phyloP scores from a whole-genome alignment of 768 basidiomycete species.

The Tricholomella constricta region DNA sequence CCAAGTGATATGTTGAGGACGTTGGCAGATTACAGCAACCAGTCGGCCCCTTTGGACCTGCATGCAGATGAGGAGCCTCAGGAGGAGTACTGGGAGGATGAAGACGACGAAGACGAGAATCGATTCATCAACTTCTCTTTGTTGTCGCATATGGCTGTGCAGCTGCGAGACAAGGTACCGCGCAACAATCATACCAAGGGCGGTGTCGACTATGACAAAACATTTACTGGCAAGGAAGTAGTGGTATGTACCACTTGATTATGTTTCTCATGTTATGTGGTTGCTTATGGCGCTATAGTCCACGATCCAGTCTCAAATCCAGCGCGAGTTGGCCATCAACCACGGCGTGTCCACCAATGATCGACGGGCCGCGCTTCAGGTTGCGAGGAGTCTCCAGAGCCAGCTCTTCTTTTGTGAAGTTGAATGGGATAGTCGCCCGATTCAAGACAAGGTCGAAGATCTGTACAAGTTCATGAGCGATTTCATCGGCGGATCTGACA shows the following conservation, averaged over 20 bases:
- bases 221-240: slow-evolving; percentile 94
- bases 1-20: slow-evolving; percentile 39
- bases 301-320: slow-evolving; percentile 85
- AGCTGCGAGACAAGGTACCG: slow-evolving; percentile 88
- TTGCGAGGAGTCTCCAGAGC: slow-evolving; percentile 87
- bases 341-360: slow-evolving; percentile 77
- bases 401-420: slow-evolving; percentile 97
- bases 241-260: slow-evolving; percentile 59
- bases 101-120: slow-evolving; percentile 65
- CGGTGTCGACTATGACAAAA: slow-evolving; percentile 84
- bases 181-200: slow-evolving; percentile 88
- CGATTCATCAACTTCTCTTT: slow-evolving; percentile 89
- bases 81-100: slow-evolving; percentile 60
- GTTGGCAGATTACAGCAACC: slow-evolving; percentile 34
- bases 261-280: neutral
- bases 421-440: slow-evolving; percentile 83
- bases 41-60: slow-evolving; percentile 22
- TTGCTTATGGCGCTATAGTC: slow-evolving; percentile 47
- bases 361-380: slow-evolving; percentile 79
- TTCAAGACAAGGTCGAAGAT: slow-evolving; percentile 89
- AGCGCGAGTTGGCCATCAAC: slow-evolving; percentile 76
- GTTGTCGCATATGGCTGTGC: slow-evolving; percentile 86
- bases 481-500: slow-evolving; percentile 62
- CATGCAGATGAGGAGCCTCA: slow-evolving; percentile 34
- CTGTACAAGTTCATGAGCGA: slow-evolving; percentile 94